Percentiles rank a stretch among this genome's conserved stretches.
These are phyloP conservation scores for Candida buenavistaensis DNA, from an alignment of 1,139 yeast species.

Conservation along the genomic window DNA sequence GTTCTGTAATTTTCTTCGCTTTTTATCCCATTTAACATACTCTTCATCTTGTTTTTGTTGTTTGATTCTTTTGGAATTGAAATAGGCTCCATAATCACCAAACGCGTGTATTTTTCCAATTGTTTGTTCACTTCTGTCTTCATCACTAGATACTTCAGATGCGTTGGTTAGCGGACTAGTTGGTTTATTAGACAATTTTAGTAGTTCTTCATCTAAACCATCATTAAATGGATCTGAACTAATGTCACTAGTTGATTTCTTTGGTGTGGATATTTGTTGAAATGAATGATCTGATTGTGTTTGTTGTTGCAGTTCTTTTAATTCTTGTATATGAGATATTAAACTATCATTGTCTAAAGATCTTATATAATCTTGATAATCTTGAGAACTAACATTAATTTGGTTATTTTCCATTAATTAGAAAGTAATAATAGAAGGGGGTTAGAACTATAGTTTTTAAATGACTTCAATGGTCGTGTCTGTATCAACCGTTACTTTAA, in stretches of 20 bases:
- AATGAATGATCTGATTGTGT: constrained; percentile 7
- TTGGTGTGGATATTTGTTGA: constrained; percentile 15
- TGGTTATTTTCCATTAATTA: constrained; percentile 4
- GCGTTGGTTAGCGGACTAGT: neutral
- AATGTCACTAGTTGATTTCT: constrained; percentile 22
- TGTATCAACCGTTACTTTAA: no score
- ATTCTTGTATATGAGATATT: constrained; percentile 27
- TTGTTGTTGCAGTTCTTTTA: constrained; percentile 11
- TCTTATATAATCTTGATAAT: constrained; percentile 27
- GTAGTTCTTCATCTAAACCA: constrained; percentile 28
- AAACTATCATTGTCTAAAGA: constrained; percentile 37
- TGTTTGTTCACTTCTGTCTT: constrained; percentile 16
- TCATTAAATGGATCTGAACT: constrained; percentile 44
- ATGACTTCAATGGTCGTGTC: no score
- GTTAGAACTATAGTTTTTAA: no score
- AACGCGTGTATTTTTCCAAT: constrained; percentile 50
- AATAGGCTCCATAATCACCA: constrained; percentile 71
- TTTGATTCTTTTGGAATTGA: constrained; percentile 62
- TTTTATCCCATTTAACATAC: constrained; percentile 49
- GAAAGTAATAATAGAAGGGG: no score
- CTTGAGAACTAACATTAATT: constrained; percentile 3
- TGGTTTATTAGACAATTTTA: neutral
- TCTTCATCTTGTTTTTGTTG: constrained; percentile 68
- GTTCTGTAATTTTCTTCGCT: constrained; percentile 31
- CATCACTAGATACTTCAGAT: constrained; percentile 1